These are phyloP conservation scores for Neurospora africana DNA, from an alignment of 495 filamentous ascomycete species.

Conservation along the genomic window DNA sequence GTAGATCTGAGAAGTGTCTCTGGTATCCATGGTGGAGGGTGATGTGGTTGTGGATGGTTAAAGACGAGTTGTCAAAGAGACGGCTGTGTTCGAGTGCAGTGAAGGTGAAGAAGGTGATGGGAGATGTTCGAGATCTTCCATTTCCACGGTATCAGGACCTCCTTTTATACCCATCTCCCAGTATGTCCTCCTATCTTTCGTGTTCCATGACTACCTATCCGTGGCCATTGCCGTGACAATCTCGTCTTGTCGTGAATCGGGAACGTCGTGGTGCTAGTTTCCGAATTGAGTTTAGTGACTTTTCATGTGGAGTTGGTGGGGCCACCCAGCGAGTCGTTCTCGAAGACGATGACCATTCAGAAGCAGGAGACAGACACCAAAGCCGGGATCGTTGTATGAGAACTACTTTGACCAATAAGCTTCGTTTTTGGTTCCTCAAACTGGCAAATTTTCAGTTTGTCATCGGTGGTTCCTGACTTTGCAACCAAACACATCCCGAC, in stretches of 20 bases:
- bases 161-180: not conserved
- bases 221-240: not conserved
- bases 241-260: not conserved
- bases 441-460: slow-evolving; percentile 1
- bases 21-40: slow-evolving; percentile 4
- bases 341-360: not conserved
- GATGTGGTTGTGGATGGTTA: not conserved
- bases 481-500: not conserved
- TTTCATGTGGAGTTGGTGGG: not conserved
- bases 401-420: not conserved
- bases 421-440: not conserved
- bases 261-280: not conserved
- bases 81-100: not conserved
- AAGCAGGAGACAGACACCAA: not conserved
- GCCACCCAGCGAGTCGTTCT: not conserved
- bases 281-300: not conserved
- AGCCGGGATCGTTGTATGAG: not conserved
- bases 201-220: not conserved
- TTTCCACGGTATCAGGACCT: not conserved
- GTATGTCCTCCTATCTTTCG: not conserved
- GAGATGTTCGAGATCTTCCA: not conserved
- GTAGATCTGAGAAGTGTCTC: slow-evolving; percentile 25
- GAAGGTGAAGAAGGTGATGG: not conserved
- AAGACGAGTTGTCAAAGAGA: not conserved
- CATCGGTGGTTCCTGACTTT: not conserved